Percentiles rank a stretch among this genome's conserved stretches.
Evolutionary conservation across 768 basidiomycete species (phyloP).

Genomic region (Trametopsis cervina): DNA sequence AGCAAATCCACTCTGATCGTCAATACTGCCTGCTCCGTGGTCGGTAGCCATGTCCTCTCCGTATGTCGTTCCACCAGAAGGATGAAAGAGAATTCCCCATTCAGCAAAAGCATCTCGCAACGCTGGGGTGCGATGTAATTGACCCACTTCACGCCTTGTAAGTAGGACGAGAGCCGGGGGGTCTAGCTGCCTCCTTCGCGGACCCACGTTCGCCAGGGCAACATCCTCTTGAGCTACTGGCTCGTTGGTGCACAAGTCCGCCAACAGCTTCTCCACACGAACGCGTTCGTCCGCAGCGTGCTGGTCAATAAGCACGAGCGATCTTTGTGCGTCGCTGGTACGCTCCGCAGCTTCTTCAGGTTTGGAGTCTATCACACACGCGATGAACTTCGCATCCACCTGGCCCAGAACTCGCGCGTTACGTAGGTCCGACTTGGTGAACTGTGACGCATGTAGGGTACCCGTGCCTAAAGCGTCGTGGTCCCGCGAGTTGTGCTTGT

Average conservation of each 20-base stretch:
- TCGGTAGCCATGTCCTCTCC: neutral
- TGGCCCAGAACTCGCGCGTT: conserved; percentile 66
- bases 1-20: conserved; percentile 36
- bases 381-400: conserved; percentile 88
- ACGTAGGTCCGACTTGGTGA: conserved; percentile 48
- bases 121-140: conserved; percentile 34
- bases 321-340: conserved; percentile 12
- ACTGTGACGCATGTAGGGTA: conserved; percentile 15
- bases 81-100: conserved; percentile 64
- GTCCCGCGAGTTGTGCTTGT: neutral
- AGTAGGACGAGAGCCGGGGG: conserved; percentile 59
- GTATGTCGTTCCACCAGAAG: neutral
- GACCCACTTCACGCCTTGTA: conserved; percentile 54
- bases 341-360: conserved; percentile 13
- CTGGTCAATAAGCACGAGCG: conserved; percentile 85
- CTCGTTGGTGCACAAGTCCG: conserved; percentile 65
- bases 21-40: neutral
- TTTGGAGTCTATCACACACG: conserved; percentile 44
- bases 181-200: conserved; percentile 36
- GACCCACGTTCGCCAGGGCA: conserved; percentile 10
- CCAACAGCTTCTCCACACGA: conserved; percentile 79
- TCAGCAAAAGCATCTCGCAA: conserved; percentile 43
- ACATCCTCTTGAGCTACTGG: neutral
- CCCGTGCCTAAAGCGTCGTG: neutral
- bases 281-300: conserved; percentile 98